phyloP scores from a whole-genome alignment of 2,329 filamentous ascomycete species.

The Venturia pyrina region DNA sequence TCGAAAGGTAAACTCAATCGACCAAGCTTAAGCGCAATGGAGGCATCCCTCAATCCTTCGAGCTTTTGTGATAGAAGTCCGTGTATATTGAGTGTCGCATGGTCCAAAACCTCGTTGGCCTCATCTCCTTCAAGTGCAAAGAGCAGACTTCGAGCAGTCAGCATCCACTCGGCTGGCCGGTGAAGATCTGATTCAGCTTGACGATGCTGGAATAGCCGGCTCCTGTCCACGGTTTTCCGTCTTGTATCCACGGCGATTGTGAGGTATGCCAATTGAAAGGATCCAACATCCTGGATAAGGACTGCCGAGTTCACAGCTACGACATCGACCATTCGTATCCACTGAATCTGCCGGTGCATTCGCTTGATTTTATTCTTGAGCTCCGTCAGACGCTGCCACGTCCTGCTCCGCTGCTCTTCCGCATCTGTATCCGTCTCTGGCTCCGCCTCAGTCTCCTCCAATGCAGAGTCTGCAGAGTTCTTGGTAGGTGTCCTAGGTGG shows the following conservation, averaged over 20 bases:
- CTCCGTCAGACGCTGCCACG: slow-evolving; percentile 69
- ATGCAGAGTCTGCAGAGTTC: background rate
- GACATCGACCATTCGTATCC: slow-evolving; percentile 82
- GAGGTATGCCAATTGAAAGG: slow-evolving; percentile 72
- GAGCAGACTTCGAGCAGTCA: slow-evolving; percentile 73
- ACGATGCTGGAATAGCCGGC: slow-evolving; percentile 76
- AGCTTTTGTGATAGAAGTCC: slow-evolving; percentile 77
- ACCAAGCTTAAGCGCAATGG: slow-evolving; percentile 82
- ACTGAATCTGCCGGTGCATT: slow-evolving; percentile 76
- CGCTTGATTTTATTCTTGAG: slow-evolving; percentile 79
- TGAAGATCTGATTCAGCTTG: slow-evolving; percentile 53
- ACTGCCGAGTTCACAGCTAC: slow-evolving; percentile 72
- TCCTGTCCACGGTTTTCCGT: slow-evolving; percentile 81
- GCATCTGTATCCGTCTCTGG: slow-evolving; percentile 15
- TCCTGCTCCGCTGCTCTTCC: slow-evolving; percentile 50
- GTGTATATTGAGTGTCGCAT: slow-evolving; percentile 80
- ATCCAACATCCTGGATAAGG: slow-evolving; percentile 70
- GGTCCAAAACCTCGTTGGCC: slow-evolving; percentile 79
- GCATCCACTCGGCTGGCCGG: slow-evolving; percentile 86
- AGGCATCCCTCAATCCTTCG: slow-evolving; percentile 81
- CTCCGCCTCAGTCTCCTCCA: slow-evolving; percentile 13
- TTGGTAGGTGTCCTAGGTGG: slow-evolving; percentile 8
- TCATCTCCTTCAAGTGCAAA: slow-evolving; percentile 81
- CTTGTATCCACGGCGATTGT: slow-evolving; percentile 84
- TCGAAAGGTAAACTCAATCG: slow-evolving; percentile 85